Evolutionary conservation across 2,329 filamentous ascomycete species (phyloP).

Genomic region (Karstenula rhodostoma): DNA sequence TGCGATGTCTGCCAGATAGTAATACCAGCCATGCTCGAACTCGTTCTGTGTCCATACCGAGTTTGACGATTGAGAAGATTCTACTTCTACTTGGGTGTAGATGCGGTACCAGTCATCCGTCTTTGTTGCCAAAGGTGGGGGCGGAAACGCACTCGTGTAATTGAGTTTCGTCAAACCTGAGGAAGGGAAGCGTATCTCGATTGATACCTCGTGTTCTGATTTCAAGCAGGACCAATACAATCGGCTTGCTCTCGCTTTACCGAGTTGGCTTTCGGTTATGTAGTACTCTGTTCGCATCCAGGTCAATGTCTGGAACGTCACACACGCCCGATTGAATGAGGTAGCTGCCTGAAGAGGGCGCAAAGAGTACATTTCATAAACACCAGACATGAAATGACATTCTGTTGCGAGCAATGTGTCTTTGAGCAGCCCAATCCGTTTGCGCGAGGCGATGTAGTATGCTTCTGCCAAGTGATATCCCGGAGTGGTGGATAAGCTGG

Average conservation of each 20-base stretch:
- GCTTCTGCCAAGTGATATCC: slow-evolving; percentile 30
- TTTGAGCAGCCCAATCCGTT: slow-evolving; percentile 40
- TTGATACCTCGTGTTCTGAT: slow-evolving; percentile 35
- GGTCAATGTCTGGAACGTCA: slow-evolving; percentile 27
- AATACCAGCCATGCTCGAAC: slow-evolving; percentile 40
- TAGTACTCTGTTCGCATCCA: slow-evolving; percentile 11
- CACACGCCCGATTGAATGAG: slow-evolving; percentile 43
- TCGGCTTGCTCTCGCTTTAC: slow-evolving; percentile 29
- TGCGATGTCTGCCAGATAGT: slow-evolving; percentile 43
- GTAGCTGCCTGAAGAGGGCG: slow-evolving; percentile 41
- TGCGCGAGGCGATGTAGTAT: slow-evolving; percentile 44
- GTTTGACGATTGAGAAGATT: slow-evolving; percentile 5
- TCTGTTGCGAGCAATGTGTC: slow-evolving; percentile 39
- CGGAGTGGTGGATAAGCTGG: slow-evolving; percentile 22
- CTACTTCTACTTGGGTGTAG: not conserved
- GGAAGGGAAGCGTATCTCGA: slow-evolving; percentile 26
- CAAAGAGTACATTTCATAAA: slow-evolving; percentile 47
- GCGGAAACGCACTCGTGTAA: slow-evolving; percentile 42
- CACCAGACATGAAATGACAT: slow-evolving; percentile 43
- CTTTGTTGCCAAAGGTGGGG: slow-evolving; percentile 27
- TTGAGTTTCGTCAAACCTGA: slow-evolving; percentile 31
- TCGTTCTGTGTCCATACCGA: slow-evolving; percentile 21
- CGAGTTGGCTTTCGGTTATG: slow-evolving; percentile 15
- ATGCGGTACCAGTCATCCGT: slow-evolving; percentile 14
- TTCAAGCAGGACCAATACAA: slow-evolving; percentile 49